Evolutionary conservation across 1,139 yeast genomes (phyloP).

Genomic region (Geotrichum cucujoidarum): DNA sequence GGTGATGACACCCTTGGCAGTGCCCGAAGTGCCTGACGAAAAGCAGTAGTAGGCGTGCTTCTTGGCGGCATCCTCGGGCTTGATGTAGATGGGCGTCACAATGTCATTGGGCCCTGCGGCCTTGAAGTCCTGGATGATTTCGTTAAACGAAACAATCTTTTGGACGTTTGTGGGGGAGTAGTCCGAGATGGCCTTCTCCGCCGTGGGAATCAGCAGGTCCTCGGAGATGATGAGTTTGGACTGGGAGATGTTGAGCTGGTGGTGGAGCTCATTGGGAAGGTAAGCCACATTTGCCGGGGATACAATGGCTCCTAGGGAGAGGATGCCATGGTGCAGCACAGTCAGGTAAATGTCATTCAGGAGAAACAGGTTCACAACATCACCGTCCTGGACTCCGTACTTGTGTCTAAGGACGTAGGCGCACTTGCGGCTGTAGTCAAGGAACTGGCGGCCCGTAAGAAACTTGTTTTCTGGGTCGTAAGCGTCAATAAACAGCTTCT

Average conservation of each 20-base stretch:
- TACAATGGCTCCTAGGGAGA: conserved; percentile 35
- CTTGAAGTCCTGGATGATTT: conserved; percentile 13
- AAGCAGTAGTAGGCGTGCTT: conserved; percentile 43
- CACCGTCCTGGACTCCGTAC: conserved; percentile 28
- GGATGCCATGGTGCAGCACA: conserved; percentile 32
- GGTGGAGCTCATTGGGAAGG: conserved; percentile 34
- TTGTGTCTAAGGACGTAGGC: conserved; percentile 27
- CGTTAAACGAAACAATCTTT: conserved; percentile 23
- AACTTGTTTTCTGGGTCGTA: conserved; percentile 21
- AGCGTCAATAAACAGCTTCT: conserved; percentile 29
- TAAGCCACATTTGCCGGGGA: conserved; percentile 39
- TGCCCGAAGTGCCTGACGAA: conserved; percentile 74
- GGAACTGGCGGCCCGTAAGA: conserved; percentile 26
- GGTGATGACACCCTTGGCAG: conserved; percentile 68
- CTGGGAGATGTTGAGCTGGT: conserved; percentile 33
- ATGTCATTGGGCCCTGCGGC: conserved; percentile 1
- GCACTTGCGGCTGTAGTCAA: conserved; percentile 23
- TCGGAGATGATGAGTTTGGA: conserved; percentile 32
- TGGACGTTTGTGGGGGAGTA: conserved; percentile 16
- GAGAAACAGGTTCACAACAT: conserved; percentile 34
- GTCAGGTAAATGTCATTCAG: conserved; percentile 33
- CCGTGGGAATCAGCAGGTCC: conserved; percentile 24
- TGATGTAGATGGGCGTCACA: background rate
- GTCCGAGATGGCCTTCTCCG: conserved; percentile 30
- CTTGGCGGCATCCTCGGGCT: conserved; percentile 22